Base-by-base conservation (phyloP, 1,284 basidiomycete species). In the Malassezia obtusa region DNA sequence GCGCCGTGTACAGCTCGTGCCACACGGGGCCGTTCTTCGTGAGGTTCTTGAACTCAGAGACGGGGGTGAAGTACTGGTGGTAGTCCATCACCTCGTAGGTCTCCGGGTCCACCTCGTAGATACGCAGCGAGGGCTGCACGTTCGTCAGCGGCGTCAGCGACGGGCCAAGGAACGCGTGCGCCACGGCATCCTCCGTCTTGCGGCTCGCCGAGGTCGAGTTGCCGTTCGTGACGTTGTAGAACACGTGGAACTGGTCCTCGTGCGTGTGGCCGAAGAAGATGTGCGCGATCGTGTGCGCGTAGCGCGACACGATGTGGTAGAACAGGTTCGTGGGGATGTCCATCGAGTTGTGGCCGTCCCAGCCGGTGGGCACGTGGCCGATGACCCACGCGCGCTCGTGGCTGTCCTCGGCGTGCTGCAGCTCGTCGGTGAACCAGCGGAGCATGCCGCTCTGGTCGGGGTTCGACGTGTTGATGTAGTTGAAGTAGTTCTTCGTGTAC, bases 181-280 rank as follows among this genome's bases (percentile, higher is more conserved):
- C 12, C 21, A 58, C 24, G 46, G 50, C 31, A 19, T 46, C 28
- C 52, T 57, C 21, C 1, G 78, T 79, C 36, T 50, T 50, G 39
- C 49, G 41, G 57, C 72, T 81, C 59, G 81, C 81, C 35, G 48
- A 49, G 39, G 31, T 50, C 26, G 61, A 59, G 39, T 64, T 64
- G 1, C 83, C 86, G 32, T 78, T 85, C 68, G 86, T 86, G 67
- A 85, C 83, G 9, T 80, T 71, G 67, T 88, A 88, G 73, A 81
- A 88, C 41, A 88, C 81, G 82, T 81, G 82, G 50, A 85, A 71
- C 72, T 86, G 80, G 68, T 88, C 86, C 69, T 88, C 85, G 60
- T 88, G 86, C 1, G 84, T 84, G 68, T 88, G 86, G 1, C 86
- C 86, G 64, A 80, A 87, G 77, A 87, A 87, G 40, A 87, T 60